phyloP scores from a whole-genome alignment of 192 early-diverging fungal genomes.

The Umbelopsis isabellina region DNA sequence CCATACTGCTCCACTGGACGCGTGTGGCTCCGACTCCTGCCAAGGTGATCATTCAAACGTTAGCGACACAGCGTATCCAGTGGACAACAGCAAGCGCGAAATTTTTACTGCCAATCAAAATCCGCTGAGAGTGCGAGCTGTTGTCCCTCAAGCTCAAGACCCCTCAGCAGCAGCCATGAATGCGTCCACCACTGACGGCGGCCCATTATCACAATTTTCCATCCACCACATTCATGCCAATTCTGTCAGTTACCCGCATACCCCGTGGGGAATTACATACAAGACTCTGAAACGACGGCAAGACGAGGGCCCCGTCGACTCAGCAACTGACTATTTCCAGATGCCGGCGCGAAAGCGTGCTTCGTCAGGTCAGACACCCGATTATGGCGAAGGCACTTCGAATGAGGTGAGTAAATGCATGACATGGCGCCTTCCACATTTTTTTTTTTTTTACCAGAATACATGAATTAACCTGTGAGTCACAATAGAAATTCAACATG shows the following conservation, averaged over 20 bases:
- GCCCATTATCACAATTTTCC: neutral
- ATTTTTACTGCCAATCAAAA: neutral
- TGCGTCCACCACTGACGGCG: neutral
- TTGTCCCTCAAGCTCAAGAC: neutral
- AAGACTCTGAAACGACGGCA: conserved; percentile 11
- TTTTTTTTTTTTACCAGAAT: neutral
- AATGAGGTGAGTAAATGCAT: neutral
- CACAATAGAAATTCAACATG: no score
- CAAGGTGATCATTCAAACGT: conserved; percentile 12
- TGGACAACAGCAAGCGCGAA: conserved; percentile 2
- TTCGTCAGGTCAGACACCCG: neutral
- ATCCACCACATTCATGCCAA: conserved; percentile 16
- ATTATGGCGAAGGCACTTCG: neutral
- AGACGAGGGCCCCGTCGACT: neutral
- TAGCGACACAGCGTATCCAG: neutral
- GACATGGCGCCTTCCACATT: neutral
- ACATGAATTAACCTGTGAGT: no score
- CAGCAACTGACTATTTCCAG: neutral
- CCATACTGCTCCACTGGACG: neutral
- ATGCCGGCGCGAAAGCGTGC: neutral
- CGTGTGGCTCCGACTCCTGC: conserved; percentile 4
- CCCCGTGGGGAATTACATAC: conserved; percentile 16
- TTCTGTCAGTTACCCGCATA: conserved; percentile 15
- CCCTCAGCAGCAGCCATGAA: neutral
- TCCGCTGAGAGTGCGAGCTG: neutral